Percentiles rank a stretch among this genome's conserved stretches.
phyloP scores from a whole-genome alignment of 2,329 filamentous ascomycete species.

The Sarocladium kiliense region DNA sequence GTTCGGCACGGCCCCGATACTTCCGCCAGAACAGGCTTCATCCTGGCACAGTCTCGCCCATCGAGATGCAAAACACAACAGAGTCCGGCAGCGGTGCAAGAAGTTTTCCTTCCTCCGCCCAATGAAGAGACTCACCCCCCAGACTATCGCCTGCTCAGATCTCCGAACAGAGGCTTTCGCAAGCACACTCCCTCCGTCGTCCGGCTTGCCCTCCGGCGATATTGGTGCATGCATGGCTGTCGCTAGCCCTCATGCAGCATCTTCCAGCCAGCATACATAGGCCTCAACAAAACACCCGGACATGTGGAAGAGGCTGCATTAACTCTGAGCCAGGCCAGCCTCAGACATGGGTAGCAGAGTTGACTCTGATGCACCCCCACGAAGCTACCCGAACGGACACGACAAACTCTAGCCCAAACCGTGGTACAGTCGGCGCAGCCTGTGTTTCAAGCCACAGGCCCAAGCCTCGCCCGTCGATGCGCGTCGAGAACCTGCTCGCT shows the following conservation, averaged over 20 bases:
- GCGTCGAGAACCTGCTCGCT: not conserved
- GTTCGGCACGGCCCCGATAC: not conserved
- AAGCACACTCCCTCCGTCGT: too few relatives aligned
- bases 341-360: not conserved
- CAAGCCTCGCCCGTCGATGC: not conserved
- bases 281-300: too few relatives aligned
- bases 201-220: too few relatives aligned
- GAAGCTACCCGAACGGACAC: not conserved
- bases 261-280: too few relatives aligned
- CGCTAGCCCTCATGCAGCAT: too few relatives aligned
- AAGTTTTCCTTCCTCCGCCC: too few relatives aligned
- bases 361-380: not conserved
- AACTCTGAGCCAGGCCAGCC: not conserved
- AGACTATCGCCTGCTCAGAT: too few relatives aligned
- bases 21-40: not conserved
- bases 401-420: not conserved
- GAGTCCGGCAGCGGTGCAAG: too few relatives aligned
- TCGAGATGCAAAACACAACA: not conserved
- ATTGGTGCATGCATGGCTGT: too few relatives aligned
- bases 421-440: not conserved
- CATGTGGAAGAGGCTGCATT: too few relatives aligned
- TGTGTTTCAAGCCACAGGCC: not conserved
- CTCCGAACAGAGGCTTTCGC: too few relatives aligned
- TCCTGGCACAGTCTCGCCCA: not conserved
- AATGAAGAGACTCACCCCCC: too few relatives aligned